phyloP scores from a whole-genome alignment of 129 eudicot species.

The Kitagawia praeruptora region DNA sequence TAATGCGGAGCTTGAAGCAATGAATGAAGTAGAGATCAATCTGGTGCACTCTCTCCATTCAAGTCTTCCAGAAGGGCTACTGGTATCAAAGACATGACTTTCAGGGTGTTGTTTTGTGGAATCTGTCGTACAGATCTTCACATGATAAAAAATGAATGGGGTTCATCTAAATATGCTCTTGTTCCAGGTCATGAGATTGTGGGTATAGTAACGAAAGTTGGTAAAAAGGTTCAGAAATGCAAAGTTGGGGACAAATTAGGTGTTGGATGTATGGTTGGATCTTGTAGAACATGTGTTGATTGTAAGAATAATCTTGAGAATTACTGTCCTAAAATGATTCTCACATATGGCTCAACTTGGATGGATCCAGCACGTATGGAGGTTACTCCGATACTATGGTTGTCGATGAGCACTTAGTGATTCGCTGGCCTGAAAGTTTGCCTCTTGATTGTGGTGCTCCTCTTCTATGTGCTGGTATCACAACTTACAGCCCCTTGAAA shows the following conservation, averaged over 20 bases:
- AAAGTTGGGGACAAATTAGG: slow-evolving; percentile 22
- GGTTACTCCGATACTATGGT: slow-evolving; percentile 21
- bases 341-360: slow-evolving; percentile 3
- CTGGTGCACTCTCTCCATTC: slow-evolving; percentile 21
- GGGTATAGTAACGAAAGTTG: slow-evolving; percentile 18
- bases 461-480: no score
- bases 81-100: slow-evolving; percentile 10
- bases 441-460: slow-evolving; percentile 22
- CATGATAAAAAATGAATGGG: slow-evolving; percentile 27
- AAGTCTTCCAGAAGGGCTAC: slow-evolving; percentile 26
- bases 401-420: slow-evolving; percentile 14
- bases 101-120: slow-evolving; percentile 23
- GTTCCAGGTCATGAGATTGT: slow-evolving; percentile 21
- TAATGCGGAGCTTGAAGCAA: not conserved
- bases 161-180: slow-evolving; percentile 16
- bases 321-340: slow-evolving; percentile 19
- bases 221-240: slow-evolving; percentile 15
- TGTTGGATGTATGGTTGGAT: slow-evolving; percentile 16
- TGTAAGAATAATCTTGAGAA: slow-evolving; percentile 14
- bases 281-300: slow-evolving; percentile 3
- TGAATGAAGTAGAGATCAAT: slow-evolving; percentile 17
- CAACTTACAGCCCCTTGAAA: slow-evolving; percentile 19
- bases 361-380: slow-evolving; percentile 19
- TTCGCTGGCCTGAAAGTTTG: slow-evolving; percentile 19
- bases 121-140: slow-evolving; percentile 24